phyloP scores from a whole-genome alignment of 2,329 filamentous ascomycete genomes.

The Pezicula radicicola region DNA sequence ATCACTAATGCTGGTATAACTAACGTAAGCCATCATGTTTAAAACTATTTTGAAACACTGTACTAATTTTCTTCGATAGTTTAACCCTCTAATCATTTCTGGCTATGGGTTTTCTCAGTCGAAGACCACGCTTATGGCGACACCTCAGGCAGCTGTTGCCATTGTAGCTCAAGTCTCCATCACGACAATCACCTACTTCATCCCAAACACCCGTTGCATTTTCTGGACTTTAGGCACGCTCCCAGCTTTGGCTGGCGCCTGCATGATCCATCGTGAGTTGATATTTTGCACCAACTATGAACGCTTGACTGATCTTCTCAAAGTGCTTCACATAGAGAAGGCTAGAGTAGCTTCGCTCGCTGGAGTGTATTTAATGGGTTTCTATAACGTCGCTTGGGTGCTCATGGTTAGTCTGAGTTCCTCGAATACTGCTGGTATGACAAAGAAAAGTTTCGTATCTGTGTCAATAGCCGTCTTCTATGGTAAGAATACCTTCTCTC shows the following conservation, averaged over 20 bases:
- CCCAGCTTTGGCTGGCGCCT: constrained; percentile 57
- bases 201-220: constrained; percentile 3
- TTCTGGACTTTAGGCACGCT: constrained; percentile 19
- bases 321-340: constrained; percentile 26
- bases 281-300: neutral
- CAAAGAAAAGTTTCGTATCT: constrained; percentile 49
- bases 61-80: constrained; percentile 6
- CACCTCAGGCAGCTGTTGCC: constrained; percentile 50
- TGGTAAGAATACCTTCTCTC: neutral
- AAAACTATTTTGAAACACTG: neutral
- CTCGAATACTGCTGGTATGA: constrained; percentile 62
- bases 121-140: constrained; percentile 43
- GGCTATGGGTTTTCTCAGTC: constrained; percentile 30
- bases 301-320: neutral
- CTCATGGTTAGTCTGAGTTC: constrained; percentile 43
- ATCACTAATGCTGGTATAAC: constrained; percentile 33
- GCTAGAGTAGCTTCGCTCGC: constrained; percentile 50
- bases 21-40: constrained; percentile 26
- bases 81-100: constrained; percentile 32
- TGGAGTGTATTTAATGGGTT: constrained; percentile 55
- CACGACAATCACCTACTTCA: neutral
- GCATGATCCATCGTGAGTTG: constrained; percentile 50
- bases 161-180: constrained; percentile 1
- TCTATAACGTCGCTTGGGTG: constrained; percentile 1
- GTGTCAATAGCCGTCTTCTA: constrained; percentile 18